These are phyloP conservation scores for Microcera coccophila DNA, from an alignment of 2,329 filamentous ascomycete species.

Conservation along the genomic window DNA sequence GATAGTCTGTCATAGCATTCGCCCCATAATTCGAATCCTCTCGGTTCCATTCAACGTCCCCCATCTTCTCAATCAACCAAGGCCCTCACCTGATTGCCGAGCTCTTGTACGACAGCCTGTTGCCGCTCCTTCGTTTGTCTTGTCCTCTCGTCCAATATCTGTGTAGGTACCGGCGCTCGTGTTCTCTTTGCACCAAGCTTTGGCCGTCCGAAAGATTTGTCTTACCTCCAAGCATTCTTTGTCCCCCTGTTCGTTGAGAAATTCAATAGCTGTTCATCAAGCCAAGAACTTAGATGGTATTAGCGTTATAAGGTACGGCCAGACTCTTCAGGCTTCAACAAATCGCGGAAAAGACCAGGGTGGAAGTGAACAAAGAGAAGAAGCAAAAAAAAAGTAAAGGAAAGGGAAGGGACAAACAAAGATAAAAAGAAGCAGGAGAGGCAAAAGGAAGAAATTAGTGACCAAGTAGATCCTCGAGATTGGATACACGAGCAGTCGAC, in stretches of 20 bases:
- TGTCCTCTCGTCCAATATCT: neutral
- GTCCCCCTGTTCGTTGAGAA: too few species aligned
- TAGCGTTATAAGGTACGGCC: too few species aligned
- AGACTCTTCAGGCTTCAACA: too few species aligned
- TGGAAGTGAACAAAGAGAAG: neutral
- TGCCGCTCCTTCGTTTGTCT: neutral
- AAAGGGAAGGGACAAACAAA: neutral
- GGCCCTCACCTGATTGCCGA: neutral
- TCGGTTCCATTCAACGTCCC: neutral
- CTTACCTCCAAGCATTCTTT: constrained; percentile 1
- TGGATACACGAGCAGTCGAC: too few species aligned
- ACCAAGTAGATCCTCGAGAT: too few species aligned
- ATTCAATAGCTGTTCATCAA: too few species aligned
- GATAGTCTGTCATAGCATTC: neutral
- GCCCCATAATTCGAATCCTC: neutral
- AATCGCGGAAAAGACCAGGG: too few species aligned
- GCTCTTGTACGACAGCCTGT: neutral
- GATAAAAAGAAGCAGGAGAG: neutral
- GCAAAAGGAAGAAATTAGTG: neutral
- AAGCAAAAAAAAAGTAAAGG: constrained; percentile 6
- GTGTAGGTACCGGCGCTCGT: neutral
- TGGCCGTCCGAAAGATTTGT: neutral
- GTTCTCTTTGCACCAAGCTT: too few species aligned
- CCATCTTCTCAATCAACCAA: neutral
- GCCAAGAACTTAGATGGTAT: too few species aligned